Evolutionary conservation across 192 early-diverging fungal species (phyloP), one percentile per base, ranked within the genome.

Genomic region (Backusella sp.): DNA sequence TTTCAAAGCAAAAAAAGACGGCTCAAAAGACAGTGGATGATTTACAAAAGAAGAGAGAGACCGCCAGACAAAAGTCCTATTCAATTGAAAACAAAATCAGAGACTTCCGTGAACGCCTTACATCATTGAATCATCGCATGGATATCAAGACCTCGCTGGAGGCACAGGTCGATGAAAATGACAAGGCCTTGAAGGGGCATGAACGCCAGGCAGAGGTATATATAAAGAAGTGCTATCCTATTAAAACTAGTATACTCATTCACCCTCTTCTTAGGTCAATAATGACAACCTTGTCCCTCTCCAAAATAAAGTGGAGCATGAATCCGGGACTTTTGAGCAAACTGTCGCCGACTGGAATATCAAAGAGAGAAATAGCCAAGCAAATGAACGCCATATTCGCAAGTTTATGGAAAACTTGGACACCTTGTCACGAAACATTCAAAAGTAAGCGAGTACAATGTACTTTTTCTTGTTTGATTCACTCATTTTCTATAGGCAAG

Each of bases 1-100:
- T 89, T 6, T 84, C 87, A 42, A 44, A 44, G 42, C 72, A 78
- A 23, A 84, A 87, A 80, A 82, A 84, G 77, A 11, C 34, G 52
- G 80, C 79, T 49, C 84, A 65, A 59, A 77, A 70, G 4, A 80
- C 74, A 66, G 72, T 83, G 6, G 75, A 86, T n/a, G 78, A 70
- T 21, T 53, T 84, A 30, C 73, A 84, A 44, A 74, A 86, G 42
- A 79, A 88, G 9, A 72, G 78, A 11, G 83, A 88, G n/a, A 44
- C 80, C 1, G 68, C 84, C 6, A 62, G 69, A 4, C 76, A 73
- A 17, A 72, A 83, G 70, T 9, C 65, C 2, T 79, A 86, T 4
- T 59, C 86, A 26, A 53, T 59, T 15, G 87, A 90, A 17, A 76
- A 84, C 36, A 82, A 82, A 56, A 28, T 78, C 11, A 36, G 72